Base-by-base conservation (phyloP, 768 basidiomycete species). In the Naematelia aurantialba region DNA sequence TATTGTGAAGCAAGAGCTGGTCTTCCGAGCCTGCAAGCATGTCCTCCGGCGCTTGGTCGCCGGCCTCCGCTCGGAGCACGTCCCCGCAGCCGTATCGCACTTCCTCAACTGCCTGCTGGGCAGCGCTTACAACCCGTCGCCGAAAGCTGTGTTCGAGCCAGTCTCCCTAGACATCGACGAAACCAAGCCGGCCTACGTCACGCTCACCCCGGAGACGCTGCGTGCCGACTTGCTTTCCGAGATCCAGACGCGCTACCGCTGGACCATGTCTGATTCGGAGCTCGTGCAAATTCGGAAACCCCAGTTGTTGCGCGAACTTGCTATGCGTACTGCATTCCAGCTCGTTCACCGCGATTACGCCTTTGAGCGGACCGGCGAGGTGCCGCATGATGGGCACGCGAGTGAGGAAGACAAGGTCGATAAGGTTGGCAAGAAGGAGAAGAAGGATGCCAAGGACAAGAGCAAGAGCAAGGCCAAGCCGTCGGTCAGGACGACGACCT, bases 61-160 rank as follows among this genome's bases (percentile, higher is more conserved):
- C 45, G 70, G 68, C 22, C 70, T 77, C 5, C 63, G 66, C n/a
- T 71, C 75, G 27, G 76, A 78, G 55, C 71, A 74, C 46, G 31
- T 60, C 50, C 60, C 65, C n/a, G 61, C 66, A 29, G 76, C 75
- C 34, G 68, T 81, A 51, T 72, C 79, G 1, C 80, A 81, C 73
- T 79, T 80, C 76, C 70, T 79, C 65, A 80, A 81, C 72, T 81
- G 80, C 64, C 72, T 81, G n/a, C 62, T 81, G 44, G 79, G 79
- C 24, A 49, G 73, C 0, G 52, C 64, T 5, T 45, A 71, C 59
- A 72, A 75, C 62, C 34, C 72, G 42, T 71, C 74, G 56, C 70
- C 76, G 10, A 59, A 68, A 13, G 74, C 79, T 1, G 58, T 64
- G 31, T 73, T 72, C 71, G 69, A 74, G 44, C 58, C 78, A n/a